phyloP scores from a whole-genome alignment of 1,284 basidiomycete genomes.

The Fomitopsis palustris region DNA sequence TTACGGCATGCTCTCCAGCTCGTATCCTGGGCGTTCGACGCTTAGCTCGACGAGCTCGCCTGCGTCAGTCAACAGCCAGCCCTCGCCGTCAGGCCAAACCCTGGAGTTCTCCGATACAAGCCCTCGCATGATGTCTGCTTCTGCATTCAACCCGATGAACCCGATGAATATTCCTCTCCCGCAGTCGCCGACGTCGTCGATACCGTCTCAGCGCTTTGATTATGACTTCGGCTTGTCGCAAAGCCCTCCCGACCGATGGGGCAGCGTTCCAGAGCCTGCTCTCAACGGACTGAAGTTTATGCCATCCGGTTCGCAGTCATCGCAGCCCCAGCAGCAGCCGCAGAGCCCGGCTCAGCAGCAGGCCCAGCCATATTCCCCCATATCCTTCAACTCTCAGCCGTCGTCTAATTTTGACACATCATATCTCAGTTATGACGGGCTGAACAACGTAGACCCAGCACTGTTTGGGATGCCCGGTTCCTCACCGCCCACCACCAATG shows the following conservation, averaged over 20 bases:
- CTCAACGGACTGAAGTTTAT: constrained; percentile 25
- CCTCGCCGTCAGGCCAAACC: constrained; percentile 59
- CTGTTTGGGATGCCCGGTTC: constrained; percentile 45
- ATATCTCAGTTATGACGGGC: constrained; percentile 42
- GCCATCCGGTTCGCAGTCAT: constrained; percentile 17
- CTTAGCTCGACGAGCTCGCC: constrained; percentile 71
- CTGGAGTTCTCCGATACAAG: constrained; percentile 28
- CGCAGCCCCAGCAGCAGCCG: neutral
- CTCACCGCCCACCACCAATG: constrained; percentile 53
- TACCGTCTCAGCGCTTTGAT: constrained; percentile 43
- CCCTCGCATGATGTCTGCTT: constrained; percentile 21
- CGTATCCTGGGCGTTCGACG: constrained; percentile 34
- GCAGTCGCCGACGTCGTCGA: constrained; percentile 25
- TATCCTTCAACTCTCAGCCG: constrained; percentile 25
- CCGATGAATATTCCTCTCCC: constrained; percentile 17
- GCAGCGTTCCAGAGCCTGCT: constrained; percentile 17
- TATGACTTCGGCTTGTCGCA: constrained; percentile 49
- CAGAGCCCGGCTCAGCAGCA: constrained; percentile 1
- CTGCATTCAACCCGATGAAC: constrained; percentile 17
- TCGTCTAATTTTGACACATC: constrained; percentile 44
- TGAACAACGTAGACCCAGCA: constrained; percentile 29
- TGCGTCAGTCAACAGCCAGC: constrained; percentile 58
- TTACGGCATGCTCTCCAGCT: constrained; percentile 28
- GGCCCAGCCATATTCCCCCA: constrained; percentile 10
- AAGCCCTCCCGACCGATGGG: constrained; percentile 27